Conservation (phyloP, 148 eudicot genomes). For the Euryodendron excelsum region DNA sequence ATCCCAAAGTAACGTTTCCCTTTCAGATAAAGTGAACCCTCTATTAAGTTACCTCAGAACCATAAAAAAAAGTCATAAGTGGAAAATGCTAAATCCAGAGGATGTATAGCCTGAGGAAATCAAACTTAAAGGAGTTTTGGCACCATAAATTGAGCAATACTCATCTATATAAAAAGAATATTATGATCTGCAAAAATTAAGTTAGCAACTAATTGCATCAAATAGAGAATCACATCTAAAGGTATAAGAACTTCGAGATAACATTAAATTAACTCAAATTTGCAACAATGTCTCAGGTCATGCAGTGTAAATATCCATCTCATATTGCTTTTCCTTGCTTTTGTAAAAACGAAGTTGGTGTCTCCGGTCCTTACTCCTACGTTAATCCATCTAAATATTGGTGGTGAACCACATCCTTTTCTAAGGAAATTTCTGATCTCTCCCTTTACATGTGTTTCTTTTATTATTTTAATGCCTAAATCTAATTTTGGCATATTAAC, state of each 20-base stretch:
- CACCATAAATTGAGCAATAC: background rate
- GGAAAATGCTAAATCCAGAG: background rate
- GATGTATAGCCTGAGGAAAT: background rate
- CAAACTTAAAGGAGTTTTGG: background rate
- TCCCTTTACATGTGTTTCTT: background rate
- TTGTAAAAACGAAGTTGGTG: background rate
- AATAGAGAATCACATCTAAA: background rate
- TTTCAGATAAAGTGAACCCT: background rate
- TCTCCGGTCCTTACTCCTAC: background rate
- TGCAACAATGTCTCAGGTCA: background rate
- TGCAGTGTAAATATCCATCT: background rate
- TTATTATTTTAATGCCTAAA: background rate
- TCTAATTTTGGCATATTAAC: too few species aligned
- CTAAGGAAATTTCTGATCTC: background rate
- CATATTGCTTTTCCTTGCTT: background rate
- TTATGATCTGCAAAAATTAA: background rate
- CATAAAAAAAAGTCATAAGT: background rate
- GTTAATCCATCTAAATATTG: background rate
- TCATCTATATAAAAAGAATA: background rate
- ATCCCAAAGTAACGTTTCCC: background rate
- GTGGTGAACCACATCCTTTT: background rate
- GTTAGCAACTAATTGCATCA: constrained; percentile 4
- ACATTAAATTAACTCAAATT: background rate
- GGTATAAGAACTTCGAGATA: background rate
- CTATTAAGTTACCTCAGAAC: background rate